phyloP scores from a whole-genome alignment of 1,139 yeast species.

The Entelexis sorbosivorans region DNA sequence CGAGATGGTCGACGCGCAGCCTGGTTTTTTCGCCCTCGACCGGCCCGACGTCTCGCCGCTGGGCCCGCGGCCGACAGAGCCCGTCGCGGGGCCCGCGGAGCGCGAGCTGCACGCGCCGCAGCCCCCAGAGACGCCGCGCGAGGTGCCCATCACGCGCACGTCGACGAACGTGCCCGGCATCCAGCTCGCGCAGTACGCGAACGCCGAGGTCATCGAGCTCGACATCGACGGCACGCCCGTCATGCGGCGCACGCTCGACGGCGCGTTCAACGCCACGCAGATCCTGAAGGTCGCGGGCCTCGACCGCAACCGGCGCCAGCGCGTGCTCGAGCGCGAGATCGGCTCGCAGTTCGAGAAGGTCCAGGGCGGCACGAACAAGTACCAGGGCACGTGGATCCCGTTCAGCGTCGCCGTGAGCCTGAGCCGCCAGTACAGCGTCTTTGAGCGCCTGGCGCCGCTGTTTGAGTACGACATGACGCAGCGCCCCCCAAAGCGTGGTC shows the following conservation, averaged over 20 bases:
- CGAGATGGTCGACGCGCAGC: constrained; percentile 10
- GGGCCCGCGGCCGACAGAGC: background rate
- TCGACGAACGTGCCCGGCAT: constrained; percentile 16
- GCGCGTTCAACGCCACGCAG: constrained; percentile 98
- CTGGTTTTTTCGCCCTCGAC: constrained; percentile 4
- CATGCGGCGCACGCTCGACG: constrained; percentile 83
- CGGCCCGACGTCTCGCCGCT: constrained; percentile 5
- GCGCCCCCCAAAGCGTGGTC: no score
- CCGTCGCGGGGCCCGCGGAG: background rate
- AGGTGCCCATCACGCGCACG: constrained; percentile 16
- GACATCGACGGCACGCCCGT: constrained; percentile 72
- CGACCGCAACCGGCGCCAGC: constrained; percentile 87
- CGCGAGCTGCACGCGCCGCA: background rate
- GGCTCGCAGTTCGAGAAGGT: constrained; percentile 81
- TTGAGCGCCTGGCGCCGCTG: constrained; percentile 51
- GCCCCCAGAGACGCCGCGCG: constrained; percentile 15
- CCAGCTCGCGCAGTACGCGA: constrained; percentile 33
- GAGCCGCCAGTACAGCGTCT: constrained; percentile 53
- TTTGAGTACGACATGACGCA: constrained; percentile 43
- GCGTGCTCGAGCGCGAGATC: constrained; percentile 83
- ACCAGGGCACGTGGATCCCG: constrained; percentile 98
- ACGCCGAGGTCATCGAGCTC: constrained; percentile 75
- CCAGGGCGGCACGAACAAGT: constrained; percentile 95
- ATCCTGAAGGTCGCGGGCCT: constrained; percentile 87
- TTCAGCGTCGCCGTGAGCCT: constrained; percentile 47